A percentile compares a stretch with the other conserved stretches of the same genome.
phyloP scores from a whole-genome alignment of 2,329 filamentous ascomycete genomes.

The Lecanicillium sp. region DNA sequence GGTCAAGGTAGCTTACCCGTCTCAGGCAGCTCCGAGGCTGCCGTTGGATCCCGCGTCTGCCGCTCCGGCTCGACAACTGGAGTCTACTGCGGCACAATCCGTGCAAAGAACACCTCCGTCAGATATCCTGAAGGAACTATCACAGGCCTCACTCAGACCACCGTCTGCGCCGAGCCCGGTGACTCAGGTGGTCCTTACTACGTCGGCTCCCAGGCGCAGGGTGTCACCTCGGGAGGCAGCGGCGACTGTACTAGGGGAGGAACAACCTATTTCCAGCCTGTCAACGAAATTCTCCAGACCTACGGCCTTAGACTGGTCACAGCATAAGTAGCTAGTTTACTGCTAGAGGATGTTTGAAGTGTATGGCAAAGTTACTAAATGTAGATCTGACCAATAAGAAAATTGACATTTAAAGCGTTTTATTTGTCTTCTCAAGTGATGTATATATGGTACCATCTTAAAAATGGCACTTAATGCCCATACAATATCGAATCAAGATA shows the following conservation, averaged over 20 bases:
- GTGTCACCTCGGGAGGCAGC: constrained; percentile 31
- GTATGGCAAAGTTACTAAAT: no score
- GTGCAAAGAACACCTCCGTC: constrained; percentile 25
- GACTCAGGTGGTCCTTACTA: constrained; percentile 32
- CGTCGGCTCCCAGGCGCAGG: constrained; percentile 31
- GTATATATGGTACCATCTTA: no score
- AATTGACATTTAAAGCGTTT: no score
- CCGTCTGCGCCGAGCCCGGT: constrained; percentile 31
- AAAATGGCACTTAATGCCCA: no score
- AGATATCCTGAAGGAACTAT: constrained; percentile 29
- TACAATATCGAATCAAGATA: no score
- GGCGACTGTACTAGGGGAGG: constrained; percentile 28
- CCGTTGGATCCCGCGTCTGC: constrained; percentile 27
- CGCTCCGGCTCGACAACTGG: constrained; percentile 32
- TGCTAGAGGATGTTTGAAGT: no score
- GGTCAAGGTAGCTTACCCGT: constrained; percentile 21
- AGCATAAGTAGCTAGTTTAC: constrained; percentile 14
- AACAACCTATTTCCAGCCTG: constrained; percentile 31
- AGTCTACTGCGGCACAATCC: constrained; percentile 29
- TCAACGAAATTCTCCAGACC: constrained; percentile 30
- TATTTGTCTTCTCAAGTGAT: no score
- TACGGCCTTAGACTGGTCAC: constrained; percentile 24
- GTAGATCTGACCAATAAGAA: no score
- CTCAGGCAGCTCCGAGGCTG: constrained; percentile 27
- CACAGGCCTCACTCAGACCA: constrained; percentile 30